Evolutionary conservation across 768 basidiomycete genomes (phyloP), one percentile per base, ranked within the genome.

Genomic region (Pisolithus albus): DNA sequence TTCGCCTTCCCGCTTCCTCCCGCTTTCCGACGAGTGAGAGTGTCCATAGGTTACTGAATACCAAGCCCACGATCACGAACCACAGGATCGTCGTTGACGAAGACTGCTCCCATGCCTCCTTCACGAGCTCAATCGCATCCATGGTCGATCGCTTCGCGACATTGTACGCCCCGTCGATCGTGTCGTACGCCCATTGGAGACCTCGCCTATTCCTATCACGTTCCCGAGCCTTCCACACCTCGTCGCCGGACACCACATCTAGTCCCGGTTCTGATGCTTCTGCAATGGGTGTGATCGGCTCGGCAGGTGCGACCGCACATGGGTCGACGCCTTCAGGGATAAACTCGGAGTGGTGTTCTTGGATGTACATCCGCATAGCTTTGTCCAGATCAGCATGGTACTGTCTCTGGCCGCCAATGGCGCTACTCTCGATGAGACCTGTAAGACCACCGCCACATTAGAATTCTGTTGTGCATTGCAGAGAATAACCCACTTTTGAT

Each of bases 341-440:
- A 69, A 98, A 98, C 70, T 99, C 95, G 54, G 82, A 75, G 56
- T 86, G 82, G 68, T 98, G 93, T 49, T 86, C 84, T 55, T 84
- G 78, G 63, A 98, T 96, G 73, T 98, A 97, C 46, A 69, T 70
- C 37, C 91, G 80, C 84, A 98, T 94, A 3, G 83, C 83, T 57
- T 75, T 78, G 58, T 93, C 91, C 8, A 97, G 77, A 41, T 91
- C 92, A 8, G 65, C 62, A 64, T 96, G 91, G 61, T 92, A 95
- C 30, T 76, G 72, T 66, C 85, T 93, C 63, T 98, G 95, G 5
- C 95, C 95, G 13, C 95, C 92, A 32, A 97, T 83, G 10, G 82
- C 86, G 2, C 89, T 91, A 56, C 79, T 83, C 64, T 97, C 94
- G 56, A 98, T 97, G 58, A 99, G 89, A 50, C 91, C 94, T 95